Evolutionary conservation across 2,329 filamentous ascomycete species (phyloP).

Genomic region (Hirsutella rhossiliensis): DNA sequence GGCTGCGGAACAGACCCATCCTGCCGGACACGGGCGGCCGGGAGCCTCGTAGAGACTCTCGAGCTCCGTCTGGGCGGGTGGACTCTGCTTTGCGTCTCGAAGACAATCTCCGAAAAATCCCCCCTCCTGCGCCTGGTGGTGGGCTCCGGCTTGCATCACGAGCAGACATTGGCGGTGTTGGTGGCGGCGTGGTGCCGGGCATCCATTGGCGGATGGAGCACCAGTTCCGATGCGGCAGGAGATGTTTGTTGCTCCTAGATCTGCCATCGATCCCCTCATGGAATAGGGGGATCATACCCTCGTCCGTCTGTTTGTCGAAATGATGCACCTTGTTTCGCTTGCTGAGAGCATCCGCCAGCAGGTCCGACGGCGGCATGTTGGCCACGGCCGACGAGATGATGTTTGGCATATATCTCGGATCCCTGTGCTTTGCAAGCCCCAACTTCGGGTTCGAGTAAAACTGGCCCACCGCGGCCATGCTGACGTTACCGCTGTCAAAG

Average conservation of each 20-base stretch:
- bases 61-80: constrained; percentile 23
- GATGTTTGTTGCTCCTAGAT: constrained; percentile 76
- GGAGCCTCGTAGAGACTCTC: constrained; percentile 26
- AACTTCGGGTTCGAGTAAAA: constrained; percentile 90
- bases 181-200: constrained; percentile 63
- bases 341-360: constrained; percentile 86
- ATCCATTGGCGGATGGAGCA: constrained; percentile 81
- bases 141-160: constrained; percentile 30
- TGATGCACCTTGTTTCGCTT: constrained; percentile 77
- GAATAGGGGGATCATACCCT: constrained; percentile 94
- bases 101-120: constrained; percentile 34
- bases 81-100: constrained; percentile 21
- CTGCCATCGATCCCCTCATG: constrained; percentile 80
- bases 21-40: constrained; percentile 37
- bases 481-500: constrained; percentile 66
- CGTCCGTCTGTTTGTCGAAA: constrained; percentile 68
- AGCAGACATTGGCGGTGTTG: constrained; percentile 46
- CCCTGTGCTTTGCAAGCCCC: constrained; percentile 68
- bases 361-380: constrained; percentile 77
- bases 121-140: constrained; percentile 18
- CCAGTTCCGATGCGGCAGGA: constrained; percentile 89
- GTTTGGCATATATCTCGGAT: constrained; percentile 96
- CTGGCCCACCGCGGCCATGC: constrained; percentile 82
- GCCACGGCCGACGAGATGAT: constrained; percentile 89
- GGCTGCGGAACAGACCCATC: constrained; percentile 30